A percentile compares a stretch with the other conserved stretches of the same genome.
Evolutionary conservation across 306 rosid species (phyloP).

Genomic region (Prunus mume): DNA sequence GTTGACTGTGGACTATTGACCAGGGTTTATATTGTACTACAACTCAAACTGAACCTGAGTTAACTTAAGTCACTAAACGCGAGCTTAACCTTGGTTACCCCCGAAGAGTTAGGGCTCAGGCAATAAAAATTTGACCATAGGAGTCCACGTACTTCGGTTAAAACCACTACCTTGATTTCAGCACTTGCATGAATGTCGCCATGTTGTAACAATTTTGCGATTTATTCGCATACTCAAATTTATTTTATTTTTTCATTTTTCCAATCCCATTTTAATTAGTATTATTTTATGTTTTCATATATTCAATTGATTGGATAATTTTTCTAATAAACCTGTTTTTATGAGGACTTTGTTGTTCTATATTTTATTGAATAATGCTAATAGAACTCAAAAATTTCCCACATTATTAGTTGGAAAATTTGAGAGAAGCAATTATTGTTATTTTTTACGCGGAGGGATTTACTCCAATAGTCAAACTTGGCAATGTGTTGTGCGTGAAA

Average conservation of each 20-base stretch:
- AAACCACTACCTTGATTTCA: slow-evolving; percentile 43
- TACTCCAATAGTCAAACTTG: too few relatives aligned
- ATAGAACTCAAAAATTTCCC: too few relatives aligned
- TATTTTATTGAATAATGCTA: too few relatives aligned
- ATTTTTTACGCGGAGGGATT: too few relatives aligned
- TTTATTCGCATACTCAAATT: not conserved
- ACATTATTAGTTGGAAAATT: too few relatives aligned
- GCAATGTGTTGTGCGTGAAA: too few relatives aligned
- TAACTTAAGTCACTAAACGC: not conserved
- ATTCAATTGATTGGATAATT: not conserved
- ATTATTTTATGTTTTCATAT: not conserved
- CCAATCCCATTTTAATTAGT: not conserved
- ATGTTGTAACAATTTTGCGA: not conserved
- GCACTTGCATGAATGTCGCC: slow-evolving; percentile 11
- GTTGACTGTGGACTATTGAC: slow-evolving; percentile 17
- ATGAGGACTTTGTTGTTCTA: too few relatives aligned
- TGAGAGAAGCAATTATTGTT: too few relatives aligned
- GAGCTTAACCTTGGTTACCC: slow-evolving; percentile 18
- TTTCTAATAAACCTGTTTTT: too few relatives aligned
- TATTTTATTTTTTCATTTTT: not conserved
- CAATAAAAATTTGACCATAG: slow-evolving; percentile 26
- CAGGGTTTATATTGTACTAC: not conserved
- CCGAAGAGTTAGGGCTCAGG: slow-evolving; percentile 27
- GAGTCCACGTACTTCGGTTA: slow-evolving; percentile 22
- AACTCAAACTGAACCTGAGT: not conserved